Percentiles rank a stretch among this genome's conserved stretches.
phyloP scores from a whole-genome alignment of 2,329 filamentous ascomycete genomes.

The Cladorrhinum sp. region DNA sequence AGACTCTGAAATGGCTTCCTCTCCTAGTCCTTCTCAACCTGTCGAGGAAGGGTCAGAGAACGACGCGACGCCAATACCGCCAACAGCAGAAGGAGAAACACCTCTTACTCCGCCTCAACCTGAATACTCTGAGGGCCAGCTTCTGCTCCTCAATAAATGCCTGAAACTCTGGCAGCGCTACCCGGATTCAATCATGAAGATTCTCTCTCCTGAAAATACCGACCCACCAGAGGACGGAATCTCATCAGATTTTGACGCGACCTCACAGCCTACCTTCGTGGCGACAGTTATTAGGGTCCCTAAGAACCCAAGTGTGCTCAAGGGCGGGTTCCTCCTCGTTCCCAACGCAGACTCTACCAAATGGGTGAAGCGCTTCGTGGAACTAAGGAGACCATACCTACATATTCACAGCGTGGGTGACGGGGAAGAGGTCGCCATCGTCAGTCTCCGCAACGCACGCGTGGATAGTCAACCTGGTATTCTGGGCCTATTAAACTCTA shows the following conservation, averaged over 20 bases:
- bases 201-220: constrained; percentile 60
- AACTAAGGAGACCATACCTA: constrained; percentile 85
- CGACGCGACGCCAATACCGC: constrained; percentile 15
- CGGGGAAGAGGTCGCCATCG: constrained; percentile 85
- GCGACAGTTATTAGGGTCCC: constrained; percentile 73
- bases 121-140: constrained; percentile 48
- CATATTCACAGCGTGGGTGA: constrained; percentile 83
- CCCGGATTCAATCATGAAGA: constrained; percentile 53
- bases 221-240: constrained; percentile 66
- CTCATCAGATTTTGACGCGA: constrained; percentile 27
- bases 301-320: constrained; percentile 78
- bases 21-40: constrained; percentile 22
- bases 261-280: constrained; percentile 59
- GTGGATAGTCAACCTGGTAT: constrained; percentile 91
- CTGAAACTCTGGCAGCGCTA: constrained; percentile 64
- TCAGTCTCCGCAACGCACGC: constrained; percentile 85
- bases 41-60: constrained; percentile 30
- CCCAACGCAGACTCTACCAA: constrained; percentile 76
- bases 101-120: constrained; percentile 26
- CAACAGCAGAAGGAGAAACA: constrained; percentile 19
- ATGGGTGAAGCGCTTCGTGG: constrained; percentile 91
- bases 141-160: constrained; percentile 51
- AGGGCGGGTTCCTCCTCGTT: constrained; percentile 82
- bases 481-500: constrained; percentile 63
- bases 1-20: constrained; percentile 5